Evolutionary conservation across 495 filamentous ascomycete genomes (phyloP), one percentile per base, ranked within the genome.

Genomic region (Daldinia grandis): DNA sequence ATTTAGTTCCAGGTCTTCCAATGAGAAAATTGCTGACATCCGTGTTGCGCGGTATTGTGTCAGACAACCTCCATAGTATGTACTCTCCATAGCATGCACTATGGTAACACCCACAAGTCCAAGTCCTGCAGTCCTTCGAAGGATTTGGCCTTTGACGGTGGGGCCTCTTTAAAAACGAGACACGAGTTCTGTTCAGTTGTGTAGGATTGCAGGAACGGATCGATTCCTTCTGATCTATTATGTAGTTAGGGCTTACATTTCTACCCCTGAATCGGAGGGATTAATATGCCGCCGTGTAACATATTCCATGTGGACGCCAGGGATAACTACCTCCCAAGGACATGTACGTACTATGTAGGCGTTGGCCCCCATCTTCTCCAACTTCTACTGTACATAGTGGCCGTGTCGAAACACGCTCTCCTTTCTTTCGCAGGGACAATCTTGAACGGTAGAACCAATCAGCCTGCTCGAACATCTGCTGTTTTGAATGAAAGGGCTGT

Each of bases 221-320:
- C 51, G 65, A 53, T 68, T 68, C 69, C 69, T 68, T 68, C 56
- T 72, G 64, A 72, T 68, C 69, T 27, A 53, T 30, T 53, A 28
- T 53, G 49, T 53, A 53, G 49, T 37, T 73, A 74, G 75, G 61
- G 75, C 75, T 77, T 77, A 77, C 69, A 58, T 65, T 37, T 51
- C 3, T n/a, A 50, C 47, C 64, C 75, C 75, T 66, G 69, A 70
- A 37, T 66, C 73, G 73, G 75, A 71, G 68, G 27, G 75, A 77
- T 74, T 70, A 70, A 76, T 65, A 69, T 72, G 68, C 75, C 75
- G 71, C 58, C 62, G 66, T 58, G 44, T 60, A 69, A 64, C 63
- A 64, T 63, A 40, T 51, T 60, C 64, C 62, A 66, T 73, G 66
- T 64, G 73, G 63, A 28, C 42, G 24, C 42, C 66, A 76, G 66